Percentiles rank a stretch among this genome's conserved stretches.
Evolutionary conservation across 1,284 basidiomycete genomes (phyloP).

Genomic region (Rhizoctonia solani): DNA sequence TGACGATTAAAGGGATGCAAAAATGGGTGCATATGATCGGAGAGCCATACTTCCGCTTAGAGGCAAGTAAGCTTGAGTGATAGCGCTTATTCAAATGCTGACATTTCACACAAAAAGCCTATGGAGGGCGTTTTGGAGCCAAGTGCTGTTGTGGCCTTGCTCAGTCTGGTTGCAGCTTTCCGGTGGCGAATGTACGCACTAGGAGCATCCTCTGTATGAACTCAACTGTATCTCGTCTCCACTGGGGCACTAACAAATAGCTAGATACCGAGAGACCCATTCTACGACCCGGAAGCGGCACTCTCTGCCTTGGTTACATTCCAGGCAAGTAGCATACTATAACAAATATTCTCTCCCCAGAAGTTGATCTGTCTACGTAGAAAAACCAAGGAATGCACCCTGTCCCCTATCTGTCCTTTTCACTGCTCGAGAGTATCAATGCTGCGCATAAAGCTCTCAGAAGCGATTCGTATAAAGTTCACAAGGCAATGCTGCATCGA

Average conservation of each 20-base stretch:
- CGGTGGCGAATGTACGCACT: slow-evolving; percentile 68
- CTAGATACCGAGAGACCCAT: slow-evolving; percentile 72
- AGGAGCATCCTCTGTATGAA: slow-evolving; percentile 41
- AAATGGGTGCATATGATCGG: slow-evolving; percentile 69
- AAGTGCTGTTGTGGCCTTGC: slow-evolving; percentile 63
- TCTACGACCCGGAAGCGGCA: slow-evolving; percentile 65
- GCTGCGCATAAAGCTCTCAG: slow-evolving; percentile 56
- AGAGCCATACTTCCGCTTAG: slow-evolving; percentile 60
- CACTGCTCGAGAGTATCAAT: slow-evolving; percentile 55
- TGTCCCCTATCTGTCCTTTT: slow-evolving; percentile 12
- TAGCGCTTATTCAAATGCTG: slow-evolving; percentile 11
- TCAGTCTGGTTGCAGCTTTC: slow-evolving; percentile 66
- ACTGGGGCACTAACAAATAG: background rate
- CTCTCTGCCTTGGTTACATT: slow-evolving; percentile 48
- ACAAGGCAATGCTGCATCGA: slow-evolving; percentile 60
- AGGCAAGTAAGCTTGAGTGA: slow-evolving; percentile 51
- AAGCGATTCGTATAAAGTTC: slow-evolving; percentile 62
- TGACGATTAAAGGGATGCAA: slow-evolving; percentile 67
- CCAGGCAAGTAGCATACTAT: slow-evolving; percentile 21
- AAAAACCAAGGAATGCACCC: slow-evolving; percentile 19
- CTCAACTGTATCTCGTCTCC: background rate
- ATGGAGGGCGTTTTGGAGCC: slow-evolving; percentile 75
- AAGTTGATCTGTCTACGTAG: background rate
- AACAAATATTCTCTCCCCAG: background rate
- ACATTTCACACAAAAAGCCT: slow-evolving; percentile 54